These are phyloP conservation scores for Sclerotinia sclerotiorum DNA, from an alignment of 2,329 filamentous ascomycete genomes.

Conservation along the genomic window DNA sequence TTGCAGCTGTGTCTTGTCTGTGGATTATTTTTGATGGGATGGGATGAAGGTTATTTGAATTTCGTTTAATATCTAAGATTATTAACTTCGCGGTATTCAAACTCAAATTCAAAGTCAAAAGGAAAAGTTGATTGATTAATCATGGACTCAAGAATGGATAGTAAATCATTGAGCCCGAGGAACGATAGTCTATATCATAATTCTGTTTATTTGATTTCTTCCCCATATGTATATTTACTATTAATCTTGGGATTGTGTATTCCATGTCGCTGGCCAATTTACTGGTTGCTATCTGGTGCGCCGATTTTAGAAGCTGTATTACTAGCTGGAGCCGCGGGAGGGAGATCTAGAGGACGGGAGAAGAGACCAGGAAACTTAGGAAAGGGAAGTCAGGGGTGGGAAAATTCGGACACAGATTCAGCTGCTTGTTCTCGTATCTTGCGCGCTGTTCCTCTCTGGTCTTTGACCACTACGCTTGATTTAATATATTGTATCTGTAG, in stretches of 20 bases:
- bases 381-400: background rate
- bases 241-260: background rate
- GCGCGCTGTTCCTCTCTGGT: constrained; percentile 48
- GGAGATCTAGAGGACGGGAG: constrained; percentile 36
- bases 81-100: too few relatives aligned
- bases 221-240: background rate
- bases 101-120: background rate
- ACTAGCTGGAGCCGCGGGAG: background rate
- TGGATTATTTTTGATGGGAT: too few relatives aligned
- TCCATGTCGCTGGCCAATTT: constrained; percentile 33
- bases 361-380: background rate
- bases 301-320: constrained; percentile 42
- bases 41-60: too few relatives aligned
- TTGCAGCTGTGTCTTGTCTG: too few relatives aligned
- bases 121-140: too few relatives aligned
- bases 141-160: background rate
- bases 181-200: background rate
- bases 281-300: constrained; percentile 46
- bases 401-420: background rate
- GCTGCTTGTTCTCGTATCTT: constrained; percentile 41
- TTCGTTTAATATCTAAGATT: too few relatives aligned
- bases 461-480: constrained; percentile 48
- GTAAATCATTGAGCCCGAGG: too few relatives aligned
- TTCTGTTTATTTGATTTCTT: background rate
- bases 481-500: constrained; percentile 48